phyloP scores from a whole-genome alignment of 2,329 filamentous ascomycete species.

The Blastomyces silverae region DNA sequence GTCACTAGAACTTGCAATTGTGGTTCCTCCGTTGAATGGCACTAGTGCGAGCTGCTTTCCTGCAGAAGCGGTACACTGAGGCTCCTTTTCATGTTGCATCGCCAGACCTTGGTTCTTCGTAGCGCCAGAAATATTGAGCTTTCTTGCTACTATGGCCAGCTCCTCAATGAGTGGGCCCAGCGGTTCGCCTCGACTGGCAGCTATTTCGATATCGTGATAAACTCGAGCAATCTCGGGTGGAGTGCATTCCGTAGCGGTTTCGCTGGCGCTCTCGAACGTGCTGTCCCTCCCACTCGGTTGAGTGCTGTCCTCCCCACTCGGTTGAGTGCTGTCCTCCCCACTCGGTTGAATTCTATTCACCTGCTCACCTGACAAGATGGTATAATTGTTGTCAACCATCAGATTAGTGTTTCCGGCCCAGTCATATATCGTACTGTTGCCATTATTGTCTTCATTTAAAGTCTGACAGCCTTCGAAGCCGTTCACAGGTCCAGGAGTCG shows the following conservation, averaged over 20 bases:
- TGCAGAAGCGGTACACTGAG: not conserved
- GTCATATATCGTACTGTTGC: not conserved
- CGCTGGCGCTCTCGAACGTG: slow-evolving; percentile 11
- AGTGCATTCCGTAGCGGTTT: slow-evolving; percentile 16
- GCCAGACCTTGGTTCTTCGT: not conserved
- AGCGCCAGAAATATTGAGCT: slow-evolving; percentile 14
- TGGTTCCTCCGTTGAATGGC: not conserved
- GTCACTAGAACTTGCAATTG: not conserved
- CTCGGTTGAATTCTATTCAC: not conserved
- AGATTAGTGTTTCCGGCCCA: not conserved
- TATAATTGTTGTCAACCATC: slow-evolving; percentile 1
- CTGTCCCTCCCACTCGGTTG: not conserved
- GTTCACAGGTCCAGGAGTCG: not conserved
- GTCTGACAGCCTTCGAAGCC: not conserved
- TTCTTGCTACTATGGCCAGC: slow-evolving; percentile 21
- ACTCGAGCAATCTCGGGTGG: slow-evolving; percentile 26
- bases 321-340: not conserved
- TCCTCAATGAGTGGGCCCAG: slow-evolving; percentile 29
- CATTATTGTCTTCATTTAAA: not conserved
- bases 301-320: not conserved
- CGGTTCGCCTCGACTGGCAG: slow-evolving; percentile 27
- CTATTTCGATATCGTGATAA: slow-evolving; percentile 30
- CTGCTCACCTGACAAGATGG: not conserved
- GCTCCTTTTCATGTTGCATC: not conserved
- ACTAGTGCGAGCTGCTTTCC: not conserved